These are phyloP conservation scores for Syzygium oleosum DNA, from an alignment of 345 rosid genomes.

Conservation along the genomic window DNA sequence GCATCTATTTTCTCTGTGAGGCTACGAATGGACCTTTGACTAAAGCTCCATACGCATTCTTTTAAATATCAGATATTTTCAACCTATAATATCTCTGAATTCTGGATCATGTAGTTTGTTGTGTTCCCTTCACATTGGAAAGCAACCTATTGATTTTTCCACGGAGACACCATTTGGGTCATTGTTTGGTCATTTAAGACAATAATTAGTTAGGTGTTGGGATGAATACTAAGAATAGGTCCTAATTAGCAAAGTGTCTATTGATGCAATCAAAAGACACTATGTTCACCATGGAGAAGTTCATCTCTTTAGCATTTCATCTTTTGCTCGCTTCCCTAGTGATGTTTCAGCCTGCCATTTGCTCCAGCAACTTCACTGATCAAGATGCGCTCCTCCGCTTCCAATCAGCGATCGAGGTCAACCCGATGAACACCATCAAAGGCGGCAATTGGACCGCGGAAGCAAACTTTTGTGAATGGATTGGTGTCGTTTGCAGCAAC, in stretches of 20 bases:
- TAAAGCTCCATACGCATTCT: too few species aligned
- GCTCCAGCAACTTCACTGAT: background rate
- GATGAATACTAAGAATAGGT: background rate
- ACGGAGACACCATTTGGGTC: background rate
- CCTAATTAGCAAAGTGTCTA: fast-evolving
- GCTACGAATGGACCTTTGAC: background rate
- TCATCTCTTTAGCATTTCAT: background rate
- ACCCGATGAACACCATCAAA: background rate
- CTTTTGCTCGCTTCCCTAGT: too few species aligned
- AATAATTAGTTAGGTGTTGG: background rate
- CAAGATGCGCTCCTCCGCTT: background rate
- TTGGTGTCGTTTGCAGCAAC: background rate
- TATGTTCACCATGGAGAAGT: background rate
- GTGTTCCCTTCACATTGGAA: background rate
- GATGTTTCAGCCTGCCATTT: background rate
- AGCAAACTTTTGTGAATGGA: background rate
- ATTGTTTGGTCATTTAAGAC: background rate
- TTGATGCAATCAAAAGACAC: background rate
- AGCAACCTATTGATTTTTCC: background rate
- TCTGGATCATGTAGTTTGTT: background rate
- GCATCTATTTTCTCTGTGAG: too few species aligned
- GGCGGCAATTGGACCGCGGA: background rate
- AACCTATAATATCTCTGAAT: background rate
- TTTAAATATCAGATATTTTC: too few species aligned
- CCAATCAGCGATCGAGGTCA: background rate